Conservation (phyloP, 164 flowering plant species). For the Umbilicus rupestris region DNA sequence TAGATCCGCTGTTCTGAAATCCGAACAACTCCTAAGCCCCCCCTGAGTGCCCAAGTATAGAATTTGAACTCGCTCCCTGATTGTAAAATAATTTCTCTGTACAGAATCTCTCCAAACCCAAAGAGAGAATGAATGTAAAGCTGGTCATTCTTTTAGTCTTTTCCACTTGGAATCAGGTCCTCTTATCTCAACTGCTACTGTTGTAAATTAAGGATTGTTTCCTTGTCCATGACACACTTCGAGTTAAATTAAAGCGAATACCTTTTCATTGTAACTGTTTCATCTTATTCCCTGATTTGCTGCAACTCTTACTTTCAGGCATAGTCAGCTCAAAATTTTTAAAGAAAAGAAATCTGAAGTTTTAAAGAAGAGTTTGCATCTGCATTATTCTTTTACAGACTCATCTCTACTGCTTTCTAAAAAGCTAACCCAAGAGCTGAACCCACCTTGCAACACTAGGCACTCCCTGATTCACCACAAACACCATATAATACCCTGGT, state of each 20-base stretch:
- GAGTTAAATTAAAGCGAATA: background rate
- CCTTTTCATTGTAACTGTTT: background rate
- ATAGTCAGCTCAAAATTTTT: background rate
- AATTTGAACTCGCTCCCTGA: background rate
- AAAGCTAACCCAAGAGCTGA: constrained; percentile 22
- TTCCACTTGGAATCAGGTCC: background rate
- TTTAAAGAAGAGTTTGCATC: background rate
- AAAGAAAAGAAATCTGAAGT: no score
- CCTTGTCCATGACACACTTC: background rate
- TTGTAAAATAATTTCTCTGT: constrained; percentile 35
- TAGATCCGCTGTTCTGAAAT: constrained; percentile 53
- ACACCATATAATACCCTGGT: constrained; percentile 85
- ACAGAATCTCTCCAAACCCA: constrained; percentile 20
- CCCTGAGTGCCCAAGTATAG: constrained; percentile 14
- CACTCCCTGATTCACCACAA: constrained; percentile 78
- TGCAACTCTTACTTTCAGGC: background rate
- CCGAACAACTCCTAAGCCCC: constrained; percentile 38
- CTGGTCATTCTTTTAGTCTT: background rate
- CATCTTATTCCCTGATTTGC: background rate
- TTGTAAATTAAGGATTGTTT: background rate
- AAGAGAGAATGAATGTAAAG: background rate
- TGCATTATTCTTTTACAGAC: background rate
- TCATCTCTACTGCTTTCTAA: background rate
- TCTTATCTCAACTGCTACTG: background rate
- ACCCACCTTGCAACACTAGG: constrained; percentile 85